Percentiles rank a stretch among this genome's conserved stretches.
Evolutionary conservation across 2,329 filamentous ascomycete species (phyloP).

Genomic region (Dothiorella sarmentorum): DNA sequence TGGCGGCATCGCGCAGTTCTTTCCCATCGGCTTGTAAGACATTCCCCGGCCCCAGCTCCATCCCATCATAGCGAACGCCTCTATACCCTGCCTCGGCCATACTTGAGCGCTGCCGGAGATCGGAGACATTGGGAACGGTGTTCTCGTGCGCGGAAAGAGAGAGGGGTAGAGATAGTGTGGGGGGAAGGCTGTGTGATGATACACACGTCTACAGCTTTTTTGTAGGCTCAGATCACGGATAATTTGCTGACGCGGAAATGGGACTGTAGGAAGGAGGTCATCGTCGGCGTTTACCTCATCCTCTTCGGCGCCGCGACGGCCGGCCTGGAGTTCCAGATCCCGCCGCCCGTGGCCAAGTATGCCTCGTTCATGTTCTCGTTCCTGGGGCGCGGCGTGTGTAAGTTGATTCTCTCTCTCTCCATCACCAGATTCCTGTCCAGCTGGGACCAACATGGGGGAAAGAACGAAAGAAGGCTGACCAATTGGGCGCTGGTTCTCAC

Average conservation of each 20-base stretch:
- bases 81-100: too few species aligned
- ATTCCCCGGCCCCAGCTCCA: slow-evolving; percentile 37
- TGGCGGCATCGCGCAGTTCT: slow-evolving; percentile 74
- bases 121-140: too few species aligned
- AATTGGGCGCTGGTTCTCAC: too few species aligned
- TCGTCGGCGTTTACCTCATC: slow-evolving; percentile 84
- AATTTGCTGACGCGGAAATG: not conserved
- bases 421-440: not conserved
- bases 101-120: too few species aligned
- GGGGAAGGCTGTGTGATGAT: too few species aligned
- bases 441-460: too few species aligned
- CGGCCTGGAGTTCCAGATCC: slow-evolving; percentile 78
- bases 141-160: too few species aligned
- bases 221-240: too few species aligned
- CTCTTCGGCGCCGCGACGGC: slow-evolving; percentile 68
- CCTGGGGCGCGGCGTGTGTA: slow-evolving; percentile 90
- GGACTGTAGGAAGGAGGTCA: slow-evolving; percentile 59
- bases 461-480: slow-evolving; percentile 18
- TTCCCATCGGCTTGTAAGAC: slow-evolving; percentile 44
- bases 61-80: too few species aligned
- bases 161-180: too few species aligned
- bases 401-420: slow-evolving; percentile 41
- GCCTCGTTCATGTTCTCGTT: slow-evolving; percentile 98
- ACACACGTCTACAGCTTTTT: too few species aligned
- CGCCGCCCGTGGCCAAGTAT: slow-evolving; percentile 87